Percentiles rank a stretch among this genome's conserved stretches.
Conservation (phyloP, 192 early-diverging fungal species). For the Gamsiella multidivaricata region DNA sequence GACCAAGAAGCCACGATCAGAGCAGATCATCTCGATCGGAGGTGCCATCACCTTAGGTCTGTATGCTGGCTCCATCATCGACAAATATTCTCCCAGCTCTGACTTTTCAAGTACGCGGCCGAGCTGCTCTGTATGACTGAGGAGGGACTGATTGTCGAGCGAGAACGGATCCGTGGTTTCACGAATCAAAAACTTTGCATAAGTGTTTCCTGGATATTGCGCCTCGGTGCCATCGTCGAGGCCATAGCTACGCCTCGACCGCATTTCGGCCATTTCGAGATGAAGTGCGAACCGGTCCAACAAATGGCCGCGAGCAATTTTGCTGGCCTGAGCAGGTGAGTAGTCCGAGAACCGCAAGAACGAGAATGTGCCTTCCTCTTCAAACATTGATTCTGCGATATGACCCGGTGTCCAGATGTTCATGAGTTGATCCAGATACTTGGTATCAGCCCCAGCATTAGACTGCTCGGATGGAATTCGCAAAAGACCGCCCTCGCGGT, state of each 20-base stretch:
- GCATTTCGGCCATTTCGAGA: constrained; percentile 38
- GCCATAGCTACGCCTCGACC: constrained; percentile 47
- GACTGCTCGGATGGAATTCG: constrained; percentile 52
- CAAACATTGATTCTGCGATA: constrained; percentile 62
- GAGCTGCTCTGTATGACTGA: constrained; percentile 29
- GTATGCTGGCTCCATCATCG: constrained; percentile 60
- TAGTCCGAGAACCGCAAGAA: constrained; percentile 67
- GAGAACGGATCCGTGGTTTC: constrained; percentile 33
- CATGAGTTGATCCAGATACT: constrained; percentile 58
- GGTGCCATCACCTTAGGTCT: constrained; percentile 69
- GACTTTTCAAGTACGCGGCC: constrained; percentile 33
- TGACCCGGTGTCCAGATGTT: constrained; percentile 70
- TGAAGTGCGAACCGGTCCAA: constrained; percentile 57
- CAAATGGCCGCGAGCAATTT: constrained; percentile 51
- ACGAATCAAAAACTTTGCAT: constrained; percentile 57
- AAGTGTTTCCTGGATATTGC: constrained; percentile 51
- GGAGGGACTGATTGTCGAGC: constrained; percentile 17
- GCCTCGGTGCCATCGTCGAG: constrained; percentile 1
- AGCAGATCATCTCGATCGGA: constrained; percentile 70
- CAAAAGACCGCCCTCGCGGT: constrained; percentile 71
- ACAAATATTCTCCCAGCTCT: constrained; percentile 31
- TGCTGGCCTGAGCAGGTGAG: constrained; percentile 57
- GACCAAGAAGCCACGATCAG: constrained; percentile 68
- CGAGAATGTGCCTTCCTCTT: constrained; percentile 59
- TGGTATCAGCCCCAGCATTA: constrained; percentile 56